These are phyloP conservation scores for Diospyros lotus DNA, from an alignment of 148 eudicot genomes.

Conservation along the genomic window DNA sequence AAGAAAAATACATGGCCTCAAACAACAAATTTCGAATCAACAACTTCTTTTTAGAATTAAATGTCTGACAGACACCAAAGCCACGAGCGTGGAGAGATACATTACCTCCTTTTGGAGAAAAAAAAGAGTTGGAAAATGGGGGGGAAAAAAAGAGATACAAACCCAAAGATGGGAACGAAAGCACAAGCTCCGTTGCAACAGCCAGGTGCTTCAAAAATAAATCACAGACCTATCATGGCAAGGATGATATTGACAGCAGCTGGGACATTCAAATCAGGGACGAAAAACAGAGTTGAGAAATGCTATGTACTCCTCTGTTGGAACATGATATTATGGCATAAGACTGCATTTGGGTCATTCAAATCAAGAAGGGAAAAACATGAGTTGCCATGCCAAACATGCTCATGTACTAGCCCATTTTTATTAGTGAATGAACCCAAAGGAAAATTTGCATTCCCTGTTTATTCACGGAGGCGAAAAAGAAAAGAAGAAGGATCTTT, in stretches of 20 bases:
- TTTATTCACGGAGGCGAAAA: neutral
- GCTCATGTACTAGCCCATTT: conserved; percentile 16
- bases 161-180: conserved; percentile 30
- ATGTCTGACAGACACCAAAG: neutral
- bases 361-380: conserved; percentile 1
- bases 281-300: conserved; percentile 27
- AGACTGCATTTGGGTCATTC: conserved; percentile 5
- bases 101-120: conserved; percentile 7
- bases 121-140: neutral
- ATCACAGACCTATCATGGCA: conserved; percentile 11
- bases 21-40: neutral
- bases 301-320: conserved; percentile 17
- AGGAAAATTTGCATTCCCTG: conserved; percentile 13
- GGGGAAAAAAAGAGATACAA: conserved; percentile 1
- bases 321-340: neutral
- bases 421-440: conserved; percentile 24
- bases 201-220: conserved; percentile 33
- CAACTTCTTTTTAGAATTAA: neutral
- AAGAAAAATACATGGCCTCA: too few species aligned
- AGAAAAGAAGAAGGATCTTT: neutral
- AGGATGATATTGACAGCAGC: conserved; percentile 17
- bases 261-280: conserved; percentile 22
- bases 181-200: conserved; percentile 21
- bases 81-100: neutral
- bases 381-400: neutral